Conservation (phyloP, 805 yeast species). For the Wickerhamomyces queroliae region DNA sequence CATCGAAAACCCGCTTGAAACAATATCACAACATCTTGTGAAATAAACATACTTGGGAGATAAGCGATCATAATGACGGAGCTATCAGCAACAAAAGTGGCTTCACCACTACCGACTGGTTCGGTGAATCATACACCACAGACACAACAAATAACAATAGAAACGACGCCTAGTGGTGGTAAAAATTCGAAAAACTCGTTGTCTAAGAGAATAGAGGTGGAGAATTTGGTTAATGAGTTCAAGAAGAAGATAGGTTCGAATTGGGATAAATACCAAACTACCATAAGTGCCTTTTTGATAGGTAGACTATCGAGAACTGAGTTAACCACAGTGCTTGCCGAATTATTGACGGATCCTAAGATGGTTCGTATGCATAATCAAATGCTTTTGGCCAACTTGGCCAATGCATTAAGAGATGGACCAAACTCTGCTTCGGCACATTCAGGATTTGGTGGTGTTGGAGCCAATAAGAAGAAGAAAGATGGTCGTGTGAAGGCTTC, state of each 20-base stretch:
- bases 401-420: conserved; percentile 76
- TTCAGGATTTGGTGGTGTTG: conserved; percentile 44
- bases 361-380: conserved; percentile 70
- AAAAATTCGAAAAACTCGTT: background rate
- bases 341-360: conserved; percentile 35
- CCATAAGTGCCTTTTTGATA: conserved; percentile 66
- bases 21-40: too few relatives aligned
- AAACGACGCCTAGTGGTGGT: background rate
- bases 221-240: conserved; percentile 62
- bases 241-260: conserved; percentile 62
- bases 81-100: background rate
- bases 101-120: background rate
- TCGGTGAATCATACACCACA: background rate
- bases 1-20: too few relatives aligned
- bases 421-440: conserved; percentile 44
- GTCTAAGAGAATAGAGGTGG: conserved; percentile 49
- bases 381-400: conserved; percentile 70
- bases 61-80: background rate
- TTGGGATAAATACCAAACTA: conserved; percentile 85
- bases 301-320: conserved; percentile 80
- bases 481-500: conserved; percentile 44
- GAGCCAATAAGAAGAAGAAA: conserved; percentile 42
- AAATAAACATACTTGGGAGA: background rate
- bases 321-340: conserved; percentile 50
- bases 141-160: background rate